These are phyloP conservation scores for Pelagomonas calceolata DNA, from an alignment of 108 stramenopile species.

Conservation along the genomic window DNA sequence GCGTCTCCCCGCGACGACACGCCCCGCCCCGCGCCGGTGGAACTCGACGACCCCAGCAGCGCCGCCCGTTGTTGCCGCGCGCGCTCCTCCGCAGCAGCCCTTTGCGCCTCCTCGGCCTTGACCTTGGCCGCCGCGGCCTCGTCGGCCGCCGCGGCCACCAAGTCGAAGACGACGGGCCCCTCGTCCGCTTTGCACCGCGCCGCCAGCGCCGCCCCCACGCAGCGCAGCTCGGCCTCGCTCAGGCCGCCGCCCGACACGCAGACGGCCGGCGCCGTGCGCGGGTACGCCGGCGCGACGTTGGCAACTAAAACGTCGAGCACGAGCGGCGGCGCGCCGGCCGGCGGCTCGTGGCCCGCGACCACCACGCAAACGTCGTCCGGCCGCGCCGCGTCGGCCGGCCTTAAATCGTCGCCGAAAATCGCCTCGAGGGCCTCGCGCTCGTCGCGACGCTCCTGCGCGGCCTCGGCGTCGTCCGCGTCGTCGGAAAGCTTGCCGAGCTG, in stretches of 20 bases:
- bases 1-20: too few species aligned
- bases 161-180: background rate
- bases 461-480: background rate
- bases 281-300: background rate
- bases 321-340: background rate
- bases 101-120: too few species aligned
- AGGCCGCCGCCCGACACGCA: background rate
- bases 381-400: background rate
- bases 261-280: background rate
- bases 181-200: background rate
- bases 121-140: background rate
- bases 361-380: background rate
- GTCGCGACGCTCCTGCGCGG: background rate
- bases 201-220: background rate
- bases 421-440: conserved; percentile 4
- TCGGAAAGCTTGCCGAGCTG: background rate
- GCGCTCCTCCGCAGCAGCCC: too few species aligned
- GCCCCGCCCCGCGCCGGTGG: too few species aligned
- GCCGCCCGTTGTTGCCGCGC: too few species aligned
- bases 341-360: background rate
- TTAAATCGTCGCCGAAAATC: background rate
- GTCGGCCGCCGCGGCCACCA: background rate
- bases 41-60: too few species aligned
- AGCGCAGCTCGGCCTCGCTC: background rate
- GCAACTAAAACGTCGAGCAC: background rate